phyloP scores from a whole-genome alignment of 1,284 basidiomycete genomes.

The Puccinia hordei region DNA sequence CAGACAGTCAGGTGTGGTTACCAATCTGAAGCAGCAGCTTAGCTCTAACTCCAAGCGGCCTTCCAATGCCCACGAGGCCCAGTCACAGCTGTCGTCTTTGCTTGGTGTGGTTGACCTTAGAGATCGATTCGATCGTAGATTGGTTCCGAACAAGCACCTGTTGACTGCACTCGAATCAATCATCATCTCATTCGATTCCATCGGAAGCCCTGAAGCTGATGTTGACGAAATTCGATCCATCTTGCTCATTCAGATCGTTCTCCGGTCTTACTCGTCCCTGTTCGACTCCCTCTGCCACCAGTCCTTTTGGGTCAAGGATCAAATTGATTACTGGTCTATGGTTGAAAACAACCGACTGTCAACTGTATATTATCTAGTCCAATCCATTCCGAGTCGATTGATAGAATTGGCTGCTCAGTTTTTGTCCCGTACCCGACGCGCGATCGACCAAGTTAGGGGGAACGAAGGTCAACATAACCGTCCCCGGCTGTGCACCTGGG shows the following conservation, averaged over 20 bases:
- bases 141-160: constrained; percentile 9
- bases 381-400: constrained; percentile 21
- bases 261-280: constrained; percentile 25
- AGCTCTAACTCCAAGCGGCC: neutral
- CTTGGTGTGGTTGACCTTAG: neutral
- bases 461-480: neutral
- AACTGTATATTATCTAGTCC: constrained; percentile 24
- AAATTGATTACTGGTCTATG: constrained; percentile 28
- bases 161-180: constrained; percentile 5
- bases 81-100: neutral
- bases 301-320: constrained; percentile 14
- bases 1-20: neutral
- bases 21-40: neutral
- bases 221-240: neutral
- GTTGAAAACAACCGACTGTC: constrained; percentile 20
- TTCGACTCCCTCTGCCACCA: constrained; percentile 17
- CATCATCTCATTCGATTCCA: neutral
- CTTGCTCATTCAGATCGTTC: constrained; percentile 22
- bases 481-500: neutral
- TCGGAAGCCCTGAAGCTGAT: neutral
- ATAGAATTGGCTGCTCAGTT: neutral
- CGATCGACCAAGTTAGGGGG: neutral
- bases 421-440: neutral
- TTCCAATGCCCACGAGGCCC: neutral
- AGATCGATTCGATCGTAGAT: constrained; percentile 7